A percentile compares a stretch with the other conserved stretches of the same genome.
phyloP scores from a whole-genome alignment of 2,329 filamentous ascomycete species.

The Alternaria triticina region DNA sequence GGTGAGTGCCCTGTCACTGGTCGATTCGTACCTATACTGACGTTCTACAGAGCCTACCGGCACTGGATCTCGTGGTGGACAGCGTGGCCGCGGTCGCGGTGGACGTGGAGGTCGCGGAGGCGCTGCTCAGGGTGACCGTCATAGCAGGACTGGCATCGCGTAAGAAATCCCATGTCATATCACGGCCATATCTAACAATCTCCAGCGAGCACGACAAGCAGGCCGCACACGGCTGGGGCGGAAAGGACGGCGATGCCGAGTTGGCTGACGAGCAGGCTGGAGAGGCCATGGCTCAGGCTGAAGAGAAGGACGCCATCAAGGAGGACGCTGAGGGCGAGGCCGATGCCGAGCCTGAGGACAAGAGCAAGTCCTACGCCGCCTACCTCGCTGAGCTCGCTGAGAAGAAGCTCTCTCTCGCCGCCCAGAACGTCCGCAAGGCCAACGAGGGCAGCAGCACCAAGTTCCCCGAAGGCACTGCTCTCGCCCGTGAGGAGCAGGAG shows the following conservation, averaged over 20 bases:
- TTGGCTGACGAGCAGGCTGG: conserved; percentile 90
- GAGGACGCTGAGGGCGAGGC: conserved; percentile 50
- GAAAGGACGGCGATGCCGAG: conserved; percentile 79
- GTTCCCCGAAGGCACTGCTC: conserved; percentile 82
- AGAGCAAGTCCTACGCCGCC: conserved; percentile 86
- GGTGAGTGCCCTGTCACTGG: conserved; percentile 28
- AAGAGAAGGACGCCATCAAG: conserved; percentile 70
- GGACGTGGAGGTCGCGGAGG: conserved; percentile 57
- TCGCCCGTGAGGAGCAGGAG: conserved; percentile 66
- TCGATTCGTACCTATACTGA: conserved; percentile 12
- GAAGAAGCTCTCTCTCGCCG: conserved; percentile 76
- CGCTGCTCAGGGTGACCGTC: conserved; percentile 63
- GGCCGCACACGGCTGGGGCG: conserved; percentile 88
- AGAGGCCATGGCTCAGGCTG: conserved; percentile 84
- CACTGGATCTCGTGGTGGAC: conserved; percentile 26
- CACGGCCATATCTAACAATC: conserved; percentile 19
- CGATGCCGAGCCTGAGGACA: conserved; percentile 73
- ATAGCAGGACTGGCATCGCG: conserved; percentile 66
- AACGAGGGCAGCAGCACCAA: conserved; percentile 97
- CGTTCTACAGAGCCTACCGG: conserved; percentile 24
- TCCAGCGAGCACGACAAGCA: conserved; percentile 82
- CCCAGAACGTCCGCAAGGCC: conserved; percentile 79
- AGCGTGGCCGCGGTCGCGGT: conserved; percentile 56
- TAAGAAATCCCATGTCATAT: conserved; percentile 48
- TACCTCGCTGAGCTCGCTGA: conserved; percentile 80